phyloP scores from a whole-genome alignment of 176 grass and related monocot species.

The Luzula sylvatica region DNA sequence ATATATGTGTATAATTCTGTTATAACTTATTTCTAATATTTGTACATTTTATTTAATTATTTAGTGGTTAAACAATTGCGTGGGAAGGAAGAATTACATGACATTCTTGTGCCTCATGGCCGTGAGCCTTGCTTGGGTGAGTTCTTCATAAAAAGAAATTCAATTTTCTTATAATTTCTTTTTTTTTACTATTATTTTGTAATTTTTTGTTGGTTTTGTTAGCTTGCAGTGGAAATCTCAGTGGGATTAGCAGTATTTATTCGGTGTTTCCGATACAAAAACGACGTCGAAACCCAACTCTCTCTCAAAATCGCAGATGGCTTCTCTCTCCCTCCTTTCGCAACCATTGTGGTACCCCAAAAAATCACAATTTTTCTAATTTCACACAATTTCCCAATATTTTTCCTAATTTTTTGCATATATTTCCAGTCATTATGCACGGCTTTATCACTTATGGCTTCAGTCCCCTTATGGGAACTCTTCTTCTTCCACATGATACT shows the following conservation, averaged over 20 bases:
- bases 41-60: constrained; percentile 14
- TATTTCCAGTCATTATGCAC: constrained; percentile 85
- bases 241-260: constrained; percentile 74
- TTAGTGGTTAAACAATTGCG: constrained; percentile 99
- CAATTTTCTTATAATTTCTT: constrained; percentile 19
- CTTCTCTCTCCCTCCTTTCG: constrained; percentile 72
- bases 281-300: constrained; percentile 38
- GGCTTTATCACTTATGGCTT: constrained; percentile 65
- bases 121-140: constrained; percentile 80
- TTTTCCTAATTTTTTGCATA: no score
- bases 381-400: background rate
- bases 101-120: constrained; percentile 88
- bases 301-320: constrained; percentile 86
- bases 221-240: constrained; percentile 92
- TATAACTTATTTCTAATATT: background rate
- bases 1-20: no score
- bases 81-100: constrained; percentile 90
- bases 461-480: constrained; percentile 83
- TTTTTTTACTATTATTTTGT: no score
- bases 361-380: no score
- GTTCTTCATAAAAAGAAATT: constrained; percentile 17
- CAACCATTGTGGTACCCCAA: constrained; percentile 57
- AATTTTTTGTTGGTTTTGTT: no score
- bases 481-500: constrained; percentile 99
- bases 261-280: constrained; percentile 64